phyloP scores from a whole-genome alignment of 441 rosid species.

The Brassica hybrid region DNA sequence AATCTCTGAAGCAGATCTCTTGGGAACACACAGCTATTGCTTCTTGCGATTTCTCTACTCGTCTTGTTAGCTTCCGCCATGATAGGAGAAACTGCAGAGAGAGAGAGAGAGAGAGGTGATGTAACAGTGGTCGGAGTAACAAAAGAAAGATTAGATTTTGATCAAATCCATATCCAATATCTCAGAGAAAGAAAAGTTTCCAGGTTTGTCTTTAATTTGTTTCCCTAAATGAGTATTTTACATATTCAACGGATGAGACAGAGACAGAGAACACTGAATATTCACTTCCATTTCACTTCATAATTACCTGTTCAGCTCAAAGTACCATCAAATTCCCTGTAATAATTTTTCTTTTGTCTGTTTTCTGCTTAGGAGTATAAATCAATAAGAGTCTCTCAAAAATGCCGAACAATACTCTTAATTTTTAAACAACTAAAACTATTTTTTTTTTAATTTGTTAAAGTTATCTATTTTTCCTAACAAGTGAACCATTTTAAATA shows the following conservation, averaged over 20 bases:
- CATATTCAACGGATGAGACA: conserved; percentile 29
- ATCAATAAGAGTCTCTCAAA: background rate
- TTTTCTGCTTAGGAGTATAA: conserved; percentile 9
- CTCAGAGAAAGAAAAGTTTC: background rate
- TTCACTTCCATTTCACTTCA: conserved; percentile 32
- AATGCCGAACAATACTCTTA: background rate
- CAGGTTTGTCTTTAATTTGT: conserved; percentile 19
- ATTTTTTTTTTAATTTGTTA: no score
- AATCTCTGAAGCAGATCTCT: conserved; percentile 84
- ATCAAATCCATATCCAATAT: conserved; percentile 41
- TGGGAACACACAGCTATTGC: conserved; percentile 64
- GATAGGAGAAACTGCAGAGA: background rate
- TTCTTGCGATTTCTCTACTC: conserved; percentile 51
- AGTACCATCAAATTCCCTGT: conserved; percentile 4
- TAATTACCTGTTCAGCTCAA: conserved; percentile 23
- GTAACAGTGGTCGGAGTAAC: conserved; percentile 32
- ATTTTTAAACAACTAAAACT: background rate
- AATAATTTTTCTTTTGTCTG: background rate
- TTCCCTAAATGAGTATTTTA: conserved; percentile 3
- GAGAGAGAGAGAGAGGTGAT: conserved; percentile 4
- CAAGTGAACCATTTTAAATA: no score
- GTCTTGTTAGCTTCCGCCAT: conserved; percentile 58
- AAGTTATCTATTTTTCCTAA: no score
- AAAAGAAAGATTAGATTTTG: conserved; percentile 29
- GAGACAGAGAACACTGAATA: conserved; percentile 36